phyloP scores from a whole-genome alignment of 169 alveolate genomes.

The Plasmodium relictum region DNA sequence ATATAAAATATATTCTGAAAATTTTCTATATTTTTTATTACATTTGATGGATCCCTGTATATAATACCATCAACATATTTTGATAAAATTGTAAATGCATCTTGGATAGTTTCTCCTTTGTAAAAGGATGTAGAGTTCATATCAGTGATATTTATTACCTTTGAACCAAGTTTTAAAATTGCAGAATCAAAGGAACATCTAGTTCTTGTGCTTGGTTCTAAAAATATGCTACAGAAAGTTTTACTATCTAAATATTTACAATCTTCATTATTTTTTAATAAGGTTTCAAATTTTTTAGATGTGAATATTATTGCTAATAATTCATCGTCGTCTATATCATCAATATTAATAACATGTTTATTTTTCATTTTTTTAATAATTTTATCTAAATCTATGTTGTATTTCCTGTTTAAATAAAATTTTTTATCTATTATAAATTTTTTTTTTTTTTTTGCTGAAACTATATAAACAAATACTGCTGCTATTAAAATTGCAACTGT shows the following conservation, averaged over 20 bases:
- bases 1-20: neutral
- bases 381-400: conserved; percentile 41
- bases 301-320: conserved; percentile 57
- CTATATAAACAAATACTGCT: conserved; percentile 10
- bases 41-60: conserved; percentile 75
- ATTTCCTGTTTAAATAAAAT: conserved; percentile 22
- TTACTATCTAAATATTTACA: conserved; percentile 51
- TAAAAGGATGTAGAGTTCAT: conserved; percentile 80
- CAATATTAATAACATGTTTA: conserved; percentile 59
- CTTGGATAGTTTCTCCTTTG: conserved; percentile 90
- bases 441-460: neutral
- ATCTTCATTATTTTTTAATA: conserved; percentile 66
- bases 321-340: conserved; percentile 68
- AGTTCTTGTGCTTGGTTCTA: conserved; percentile 90
- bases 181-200: conserved; percentile 91
- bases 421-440: conserved; percentile 29
- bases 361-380: conserved; percentile 48
- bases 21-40: conserved; percentile 4
- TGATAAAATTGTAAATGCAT: conserved; percentile 83
- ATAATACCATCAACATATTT: conserved; percentile 86
- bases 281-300: conserved; percentile 49
- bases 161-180: conserved; percentile 87
- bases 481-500: conserved; percentile 20
- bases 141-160: conserved; percentile 80
- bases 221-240: conserved; percentile 79